phyloP scores from a whole-genome alignment of 2,329 filamentous ascomycete species.

The Sarocladiaceae sp. region DNA sequence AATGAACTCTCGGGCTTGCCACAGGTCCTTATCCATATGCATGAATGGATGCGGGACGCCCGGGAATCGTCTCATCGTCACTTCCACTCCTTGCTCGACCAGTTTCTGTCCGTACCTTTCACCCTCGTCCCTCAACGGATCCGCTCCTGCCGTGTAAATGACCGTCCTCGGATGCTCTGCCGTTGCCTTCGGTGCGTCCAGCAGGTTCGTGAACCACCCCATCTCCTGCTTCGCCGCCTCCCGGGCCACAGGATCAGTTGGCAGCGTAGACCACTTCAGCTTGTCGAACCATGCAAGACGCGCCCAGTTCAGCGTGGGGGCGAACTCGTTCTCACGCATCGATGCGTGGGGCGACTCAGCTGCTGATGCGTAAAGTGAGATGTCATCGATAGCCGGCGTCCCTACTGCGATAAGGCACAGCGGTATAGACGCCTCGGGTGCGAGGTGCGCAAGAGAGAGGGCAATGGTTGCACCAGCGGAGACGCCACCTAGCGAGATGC shows the following conservation, averaged over 20 bases:
- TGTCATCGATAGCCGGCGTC: conserved; percentile 34
- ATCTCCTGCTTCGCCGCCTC: conserved; percentile 15
- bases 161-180: conserved; percentile 29
- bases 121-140: conserved; percentile 42
- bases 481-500: conserved; percentile 38
- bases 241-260: conserved; percentile 11
- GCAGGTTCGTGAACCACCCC: conserved; percentile 25
- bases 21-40: conserved; percentile 37
- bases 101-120: conserved; percentile 38
- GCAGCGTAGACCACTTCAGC: conserved; percentile 18
- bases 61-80: conserved; percentile 37
- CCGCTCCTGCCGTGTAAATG: conserved; percentile 36
- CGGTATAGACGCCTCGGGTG: conserved; percentile 30
- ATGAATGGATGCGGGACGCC: conserved; percentile 44
- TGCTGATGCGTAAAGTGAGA: conserved; percentile 27
- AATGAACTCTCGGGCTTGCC: conserved; percentile 29
- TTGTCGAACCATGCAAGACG: conserved; percentile 34
- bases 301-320: conserved; percentile 37
- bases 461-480: conserved; percentile 38
- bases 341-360: conserved; percentile 32
- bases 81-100: conserved; percentile 36
- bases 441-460: conserved; percentile 31
- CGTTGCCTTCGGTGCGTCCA: conserved; percentile 27
- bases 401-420: conserved; percentile 31
- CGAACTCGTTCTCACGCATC: conserved; percentile 34